Evolutionary conservation across 306 rosid genomes (phyloP), one percentile per base, ranked within the genome.

Genomic region (Dryas alaskensis): DNA sequence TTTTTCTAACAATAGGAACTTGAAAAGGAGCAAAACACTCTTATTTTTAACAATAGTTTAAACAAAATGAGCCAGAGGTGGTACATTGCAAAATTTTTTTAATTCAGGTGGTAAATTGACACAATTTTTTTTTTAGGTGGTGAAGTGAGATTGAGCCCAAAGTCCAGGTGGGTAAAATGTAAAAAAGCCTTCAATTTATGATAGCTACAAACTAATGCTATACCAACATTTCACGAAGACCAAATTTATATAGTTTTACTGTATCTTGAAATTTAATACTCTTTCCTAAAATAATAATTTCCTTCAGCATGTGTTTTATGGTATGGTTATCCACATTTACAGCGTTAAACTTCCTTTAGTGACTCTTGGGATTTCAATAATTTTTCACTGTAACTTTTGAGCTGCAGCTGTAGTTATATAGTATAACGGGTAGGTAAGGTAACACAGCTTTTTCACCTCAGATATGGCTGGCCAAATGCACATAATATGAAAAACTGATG

Each of bases 281-380:
- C 9, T 50, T 45, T 64, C 19, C 70, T 14, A 40, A 17, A 53
- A 45, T 47, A 3, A 45, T 27, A 48, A 71, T 14, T 39, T 46
- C 47, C 60, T 65, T 22, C 45, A 9, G 59, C 54, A 53, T 17
- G 31, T 31, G 17, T 61, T 47, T 42, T 19, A 59, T 67, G n/a
- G 27, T 25, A 27, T n/a, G 42, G 44, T 31, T 27, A 13, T 25
- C 60, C 17, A 14, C 16, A 48, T 25, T 19, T 48, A 16, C 17
- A 17, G 9, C 37, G 2, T 57, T 57, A 22, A 47, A 46, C 48
- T 79, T 58, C 62, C 72, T 72, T 69, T 60, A 22, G 14, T 69
- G 70, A 71, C 47, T 72, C 64, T 54, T 8, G 60, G 60, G 16
- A 73, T 55, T 19, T 14, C 51, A 62, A 55, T 62, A 70, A 52